A percentile compares a stretch with the other conserved stretches of the same genome.
These are phyloP conservation scores for Pyrenophora teres DNA, from an alignment of 2,329 filamentous ascomycete genomes.

Conservation along the genomic window DNA sequence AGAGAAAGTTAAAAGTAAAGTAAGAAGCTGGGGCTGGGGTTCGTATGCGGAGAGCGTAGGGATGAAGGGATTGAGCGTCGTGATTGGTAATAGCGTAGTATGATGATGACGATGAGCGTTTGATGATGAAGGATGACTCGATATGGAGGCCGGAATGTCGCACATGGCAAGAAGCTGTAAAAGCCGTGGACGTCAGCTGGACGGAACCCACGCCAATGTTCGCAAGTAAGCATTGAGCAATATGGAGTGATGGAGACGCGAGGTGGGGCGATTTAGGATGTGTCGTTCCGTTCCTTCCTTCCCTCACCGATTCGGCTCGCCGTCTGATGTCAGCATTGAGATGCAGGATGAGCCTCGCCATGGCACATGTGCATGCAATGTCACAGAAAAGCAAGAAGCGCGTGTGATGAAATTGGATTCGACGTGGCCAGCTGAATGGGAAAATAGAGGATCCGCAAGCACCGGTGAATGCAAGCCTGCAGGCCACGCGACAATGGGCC, in stretches of 20 bases:
- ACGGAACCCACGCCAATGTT: neutral
- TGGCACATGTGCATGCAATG: neutral
- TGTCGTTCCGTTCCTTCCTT: slow-evolving; percentile 11
- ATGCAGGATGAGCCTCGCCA: neutral
- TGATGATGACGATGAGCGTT: too few species aligned
- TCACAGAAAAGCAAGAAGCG: neutral
- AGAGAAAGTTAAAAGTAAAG: too few species aligned
- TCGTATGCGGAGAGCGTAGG: too few species aligned
- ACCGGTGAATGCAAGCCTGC: slow-evolving; percentile 1
- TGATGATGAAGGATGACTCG: neutral
- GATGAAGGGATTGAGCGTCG: too few species aligned
- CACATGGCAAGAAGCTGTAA: too few species aligned
- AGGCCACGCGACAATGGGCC: slow-evolving; percentile 2
- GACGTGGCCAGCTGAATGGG: neutral
- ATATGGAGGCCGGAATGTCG: too few species aligned
- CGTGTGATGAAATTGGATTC: slow-evolving; percentile 2
- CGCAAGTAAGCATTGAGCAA: neutral
- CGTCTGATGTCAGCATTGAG: slow-evolving; percentile 18
- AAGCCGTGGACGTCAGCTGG: neutral
- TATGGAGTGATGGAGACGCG: neutral
- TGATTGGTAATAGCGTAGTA: too few species aligned
- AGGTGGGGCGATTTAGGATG: slow-evolving; percentile 4
- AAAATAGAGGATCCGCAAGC: neutral
- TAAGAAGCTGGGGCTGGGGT: too few species aligned
- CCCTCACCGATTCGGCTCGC: slow-evolving; percentile 15